Evolutionary conservation across 345 rosid genomes (phyloP).

Genomic region (Heritiera littoralis): DNA sequence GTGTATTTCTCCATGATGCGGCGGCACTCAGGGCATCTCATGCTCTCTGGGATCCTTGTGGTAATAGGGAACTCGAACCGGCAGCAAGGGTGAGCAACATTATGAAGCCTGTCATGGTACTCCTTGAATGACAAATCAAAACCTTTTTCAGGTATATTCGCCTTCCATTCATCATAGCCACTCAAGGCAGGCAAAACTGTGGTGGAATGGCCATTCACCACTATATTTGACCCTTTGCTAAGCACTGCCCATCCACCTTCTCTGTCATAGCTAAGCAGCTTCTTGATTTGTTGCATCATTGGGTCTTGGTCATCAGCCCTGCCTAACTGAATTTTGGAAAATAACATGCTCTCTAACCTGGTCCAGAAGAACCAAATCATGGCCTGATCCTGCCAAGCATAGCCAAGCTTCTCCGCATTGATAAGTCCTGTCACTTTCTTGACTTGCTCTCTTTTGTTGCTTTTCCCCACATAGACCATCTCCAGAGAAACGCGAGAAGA

Average conservation of each 20-base stretch:
- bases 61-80: slow-evolving; percentile 67
- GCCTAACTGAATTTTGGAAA: slow-evolving; percentile 83
- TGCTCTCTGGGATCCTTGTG: slow-evolving; percentile 62
- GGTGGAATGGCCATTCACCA: slow-evolving; percentile 59
- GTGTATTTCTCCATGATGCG: slow-evolving; percentile 70
- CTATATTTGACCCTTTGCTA: slow-evolving; percentile 55
- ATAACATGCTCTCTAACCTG: slow-evolving; percentile 79
- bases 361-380: slow-evolving; percentile 97
- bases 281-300: slow-evolving; percentile 68
- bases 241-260: slow-evolving; percentile 82
- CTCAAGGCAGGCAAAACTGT: slow-evolving; percentile 50
- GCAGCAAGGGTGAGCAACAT: slow-evolving; percentile 53
- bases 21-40: slow-evolving; percentile 80
- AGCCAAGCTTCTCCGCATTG: slow-evolving; percentile 50
- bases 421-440: slow-evolving; percentile 42
- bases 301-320: slow-evolving; percentile 61
- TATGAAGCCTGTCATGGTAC: slow-evolving; percentile 51
- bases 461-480: slow-evolving; percentile 81
- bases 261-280: slow-evolving; percentile 75
- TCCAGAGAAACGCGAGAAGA: slow-evolving; percentile 60
- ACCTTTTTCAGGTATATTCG: slow-evolving; percentile 49
- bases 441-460: slow-evolving; percentile 63
- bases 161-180: slow-evolving; percentile 74
- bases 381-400: slow-evolving; percentile 58
- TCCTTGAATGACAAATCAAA: slow-evolving; percentile 58